Evolutionary conservation across 2,329 filamentous ascomycete species (phyloP).

Genomic region (Gyromitra esculenta): DNA sequence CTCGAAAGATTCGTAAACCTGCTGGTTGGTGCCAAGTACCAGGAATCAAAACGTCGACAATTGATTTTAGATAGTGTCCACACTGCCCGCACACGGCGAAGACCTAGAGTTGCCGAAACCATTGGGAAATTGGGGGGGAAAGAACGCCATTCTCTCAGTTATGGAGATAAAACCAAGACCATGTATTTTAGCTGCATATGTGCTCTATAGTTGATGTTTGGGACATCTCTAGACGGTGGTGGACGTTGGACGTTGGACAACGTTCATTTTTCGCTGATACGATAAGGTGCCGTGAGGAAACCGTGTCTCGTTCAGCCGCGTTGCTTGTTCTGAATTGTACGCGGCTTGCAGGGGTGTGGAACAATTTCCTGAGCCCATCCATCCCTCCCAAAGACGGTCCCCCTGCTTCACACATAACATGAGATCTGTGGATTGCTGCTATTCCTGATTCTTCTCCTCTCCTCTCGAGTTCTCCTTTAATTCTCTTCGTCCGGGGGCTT

Average conservation of each 20-base stretch:
- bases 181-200: slow-evolving; percentile 20
- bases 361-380: slow-evolving; percentile 36
- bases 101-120: background rate
- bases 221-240: slow-evolving; percentile 39
- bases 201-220: slow-evolving; percentile 14
- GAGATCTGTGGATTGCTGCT: slow-evolving; percentile 33
- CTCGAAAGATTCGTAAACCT: slow-evolving; percentile 1
- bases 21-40: background rate
- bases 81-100: background rate
- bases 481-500: slow-evolving; percentile 38
- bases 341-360: slow-evolving; percentile 40
- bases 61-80: slow-evolving; percentile 10
- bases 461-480: slow-evolving; percentile 34
- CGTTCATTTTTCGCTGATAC: slow-evolving; percentile 8
- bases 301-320: slow-evolving; percentile 53
- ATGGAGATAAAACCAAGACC: slow-evolving; percentile 9
- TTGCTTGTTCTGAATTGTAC: slow-evolving; percentile 52
- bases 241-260: slow-evolving; percentile 21
- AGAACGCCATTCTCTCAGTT: slow-evolving; percentile 17
- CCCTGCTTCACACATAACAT: slow-evolving; percentile 35
- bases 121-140: background rate
- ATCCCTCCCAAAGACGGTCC: slow-evolving; percentile 13
- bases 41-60: slow-evolving; percentile 14
- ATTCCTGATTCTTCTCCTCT: slow-evolving; percentile 44
- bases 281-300: slow-evolving; percentile 47